phyloP scores from a whole-genome alignment of 2,329 filamentous ascomycete species.

The Leptographium galeiforme region DNA sequence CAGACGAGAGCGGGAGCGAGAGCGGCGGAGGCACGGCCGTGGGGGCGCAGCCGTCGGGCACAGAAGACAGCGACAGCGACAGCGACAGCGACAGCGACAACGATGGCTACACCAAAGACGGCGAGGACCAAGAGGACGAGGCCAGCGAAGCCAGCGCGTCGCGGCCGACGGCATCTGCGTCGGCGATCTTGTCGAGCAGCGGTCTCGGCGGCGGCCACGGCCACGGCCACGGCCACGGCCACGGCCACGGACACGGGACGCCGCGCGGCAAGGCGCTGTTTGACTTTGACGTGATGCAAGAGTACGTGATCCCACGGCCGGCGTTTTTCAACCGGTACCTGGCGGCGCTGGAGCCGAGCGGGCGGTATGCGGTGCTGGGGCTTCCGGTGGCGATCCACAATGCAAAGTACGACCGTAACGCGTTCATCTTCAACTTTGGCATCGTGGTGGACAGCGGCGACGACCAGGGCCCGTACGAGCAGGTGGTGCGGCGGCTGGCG shows the following conservation, averaged over 20 bases:
- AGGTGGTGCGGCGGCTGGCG: conserved; percentile 75
- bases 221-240: neutral
- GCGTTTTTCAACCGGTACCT: conserved; percentile 89
- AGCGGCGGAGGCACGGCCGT: conserved; percentile 3
- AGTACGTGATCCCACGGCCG: conserved; percentile 89
- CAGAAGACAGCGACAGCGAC: neutral
- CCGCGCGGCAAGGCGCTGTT: conserved; percentile 36
- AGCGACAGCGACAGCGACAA: neutral
- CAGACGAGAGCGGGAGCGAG: conserved; percentile 5
- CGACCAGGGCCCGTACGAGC: conserved; percentile 69
- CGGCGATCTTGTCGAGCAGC: neutral
- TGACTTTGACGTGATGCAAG: conserved; percentile 73
- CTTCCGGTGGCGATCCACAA: conserved; percentile 81
- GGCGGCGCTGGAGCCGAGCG: conserved; percentile 58
- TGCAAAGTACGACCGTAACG: conserved; percentile 74
- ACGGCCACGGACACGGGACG: neutral
- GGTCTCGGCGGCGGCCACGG: neutral
- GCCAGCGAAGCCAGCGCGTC: neutral
- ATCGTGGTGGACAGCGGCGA: conserved; percentile 37
- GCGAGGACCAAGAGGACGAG: neutral
- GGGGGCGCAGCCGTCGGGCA: neutral
- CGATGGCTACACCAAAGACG: neutral
- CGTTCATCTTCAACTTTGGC: conserved; percentile 98
- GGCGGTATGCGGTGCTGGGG: conserved; percentile 65
- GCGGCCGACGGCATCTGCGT: neutral